Evolutionary conservation across 1,284 basidiomycete genomes (phyloP).

Genomic region (Athelia psychrophila): DNA sequence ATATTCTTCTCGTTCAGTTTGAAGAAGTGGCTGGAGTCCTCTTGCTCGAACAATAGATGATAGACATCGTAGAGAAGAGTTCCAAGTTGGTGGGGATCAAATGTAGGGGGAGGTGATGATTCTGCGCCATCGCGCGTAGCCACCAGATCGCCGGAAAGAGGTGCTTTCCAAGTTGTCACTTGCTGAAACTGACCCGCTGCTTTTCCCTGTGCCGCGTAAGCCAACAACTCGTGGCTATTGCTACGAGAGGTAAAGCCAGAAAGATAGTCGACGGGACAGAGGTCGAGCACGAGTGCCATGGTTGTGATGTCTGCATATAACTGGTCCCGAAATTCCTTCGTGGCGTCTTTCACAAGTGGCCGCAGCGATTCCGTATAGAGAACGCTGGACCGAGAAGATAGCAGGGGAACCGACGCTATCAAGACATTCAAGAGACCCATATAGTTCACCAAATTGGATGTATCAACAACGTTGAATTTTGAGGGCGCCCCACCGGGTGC

Average conservation of each 20-base stretch:
- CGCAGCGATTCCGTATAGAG: slow-evolving; percentile 44
- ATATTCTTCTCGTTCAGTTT: slow-evolving; percentile 14
- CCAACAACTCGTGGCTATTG: slow-evolving; percentile 38
- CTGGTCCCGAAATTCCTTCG: slow-evolving; percentile 27
- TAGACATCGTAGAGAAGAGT: slow-evolving; percentile 46
- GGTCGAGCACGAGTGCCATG: slow-evolving; percentile 37
- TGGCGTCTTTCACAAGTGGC: slow-evolving; percentile 19
- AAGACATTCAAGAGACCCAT: slow-evolving; percentile 50
- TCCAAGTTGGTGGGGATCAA: slow-evolving; percentile 33
- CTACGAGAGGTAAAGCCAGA: slow-evolving; percentile 40
- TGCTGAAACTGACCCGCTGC: slow-evolving; percentile 36
- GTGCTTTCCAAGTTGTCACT: slow-evolving; percentile 39
- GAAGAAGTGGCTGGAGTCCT: slow-evolving; percentile 23
- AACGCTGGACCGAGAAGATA: slow-evolving; percentile 26
- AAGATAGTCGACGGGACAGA: slow-evolving; percentile 37
- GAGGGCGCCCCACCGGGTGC: slow-evolving; percentile 29
- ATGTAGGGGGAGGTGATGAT: slow-evolving; percentile 10
- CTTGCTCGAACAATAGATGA: slow-evolving; percentile 41
- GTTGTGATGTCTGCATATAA: slow-evolving; percentile 36
- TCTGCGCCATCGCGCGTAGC: slow-evolving; percentile 2
- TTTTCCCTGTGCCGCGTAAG: slow-evolving; percentile 6
- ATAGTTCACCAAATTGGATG: slow-evolving; percentile 51
- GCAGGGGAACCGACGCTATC: slow-evolving; percentile 32
- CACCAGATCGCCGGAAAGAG: slow-evolving; percentile 22
- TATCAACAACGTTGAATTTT: slow-evolving; percentile 50